A percentile compares a stretch with the other conserved stretches of the same genome.
Conservation (phyloP, 2,329 filamentous ascomycete genomes). For the Cytospora piceae region DNA sequence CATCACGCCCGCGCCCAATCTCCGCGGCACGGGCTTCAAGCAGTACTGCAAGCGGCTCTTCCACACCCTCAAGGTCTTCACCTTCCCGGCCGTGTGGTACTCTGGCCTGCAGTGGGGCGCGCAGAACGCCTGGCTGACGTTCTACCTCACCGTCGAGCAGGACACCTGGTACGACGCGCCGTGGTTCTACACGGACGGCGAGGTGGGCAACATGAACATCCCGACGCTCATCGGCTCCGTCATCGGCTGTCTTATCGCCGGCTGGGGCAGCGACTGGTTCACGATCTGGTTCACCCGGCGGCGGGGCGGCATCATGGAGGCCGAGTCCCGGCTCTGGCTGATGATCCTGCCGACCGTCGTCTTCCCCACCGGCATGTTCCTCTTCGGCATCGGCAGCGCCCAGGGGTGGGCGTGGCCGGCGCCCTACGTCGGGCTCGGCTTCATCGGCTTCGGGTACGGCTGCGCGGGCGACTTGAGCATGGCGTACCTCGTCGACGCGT, state of each 20-base stretch:
- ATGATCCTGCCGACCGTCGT: conserved; percentile 43
- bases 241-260: conserved; percentile 35
- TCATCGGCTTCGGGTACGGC: conserved; percentile 48
- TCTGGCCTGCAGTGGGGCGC: conserved; percentile 42
- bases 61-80: conserved; percentile 51
- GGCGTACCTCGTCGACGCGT: conserved; percentile 53
- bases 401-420: conserved; percentile 48
- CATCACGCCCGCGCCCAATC: conserved; percentile 59
- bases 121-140: conserved; percentile 63
- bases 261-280: conserved; percentile 40
- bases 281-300: conserved; percentile 38
- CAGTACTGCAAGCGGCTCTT: conserved; percentile 58
- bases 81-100: conserved; percentile 49
- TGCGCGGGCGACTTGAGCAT: conserved; percentile 49
- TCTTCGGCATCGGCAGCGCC: conserved; percentile 56
- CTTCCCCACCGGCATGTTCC: conserved; percentile 48
- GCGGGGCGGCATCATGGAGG: conserved; percentile 40
- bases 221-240: conserved; percentile 38
- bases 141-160: conserved; percentile 57
- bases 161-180: conserved; percentile 45
- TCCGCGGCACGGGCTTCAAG: conserved; percentile 55
- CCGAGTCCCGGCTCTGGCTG: conserved; percentile 39
- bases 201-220: conserved; percentile 37
- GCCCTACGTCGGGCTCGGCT: conserved; percentile 50
- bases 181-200: conserved; percentile 39